phyloP scores from a whole-genome alignment of 805 yeast genomes.

The Brettanomyces bruxellensis region DNA sequence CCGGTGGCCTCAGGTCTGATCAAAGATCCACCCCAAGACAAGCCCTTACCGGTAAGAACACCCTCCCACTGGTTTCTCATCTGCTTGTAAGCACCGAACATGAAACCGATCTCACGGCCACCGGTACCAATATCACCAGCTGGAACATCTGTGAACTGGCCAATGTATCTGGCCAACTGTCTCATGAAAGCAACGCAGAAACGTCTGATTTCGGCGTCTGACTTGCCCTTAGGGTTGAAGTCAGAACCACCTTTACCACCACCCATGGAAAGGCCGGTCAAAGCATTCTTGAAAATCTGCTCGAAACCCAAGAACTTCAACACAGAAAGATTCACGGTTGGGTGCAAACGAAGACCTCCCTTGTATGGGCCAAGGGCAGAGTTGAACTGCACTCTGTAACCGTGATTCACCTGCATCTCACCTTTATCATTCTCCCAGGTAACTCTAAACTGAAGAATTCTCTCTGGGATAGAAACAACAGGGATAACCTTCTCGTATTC shows the following conservation, averaged over 20 bases:
- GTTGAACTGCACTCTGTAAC: slow-evolving; percentile 98
- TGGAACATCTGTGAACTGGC: slow-evolving; percentile 96
- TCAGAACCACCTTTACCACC: slow-evolving; percentile 99
- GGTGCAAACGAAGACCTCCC: slow-evolving; percentile 98
- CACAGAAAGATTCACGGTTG: slow-evolving; percentile 89
- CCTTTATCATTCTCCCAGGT: slow-evolving; percentile 97
- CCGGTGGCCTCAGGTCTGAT: slow-evolving; percentile 99
- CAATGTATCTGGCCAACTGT: slow-evolving; percentile 92
- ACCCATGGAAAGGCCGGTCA: slow-evolving; percentile 96
- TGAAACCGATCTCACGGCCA: slow-evolving; percentile 90
- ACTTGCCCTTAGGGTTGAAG: slow-evolving; percentile 93
- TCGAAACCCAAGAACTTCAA: slow-evolving; percentile 95
- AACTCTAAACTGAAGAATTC: slow-evolving; percentile 94
- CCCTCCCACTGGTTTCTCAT: slow-evolving; percentile 92
- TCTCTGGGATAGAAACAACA: slow-evolving; percentile 90
- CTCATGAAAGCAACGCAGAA: slow-evolving; percentile 95
- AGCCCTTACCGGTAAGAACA: slow-evolving; percentile 96
- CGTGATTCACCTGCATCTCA: slow-evolving; percentile 86
- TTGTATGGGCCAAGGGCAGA: slow-evolving; percentile 98
- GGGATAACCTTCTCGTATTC: slow-evolving; percentile 82
- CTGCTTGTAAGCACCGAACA: slow-evolving; percentile 94
- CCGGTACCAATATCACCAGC: slow-evolving; percentile 99
- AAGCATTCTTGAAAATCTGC: slow-evolving; percentile 96
- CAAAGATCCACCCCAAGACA: slow-evolving; percentile 97
- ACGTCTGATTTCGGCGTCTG: slow-evolving; percentile 91